These are phyloP conservation scores for Melaleuca alternifolia DNA, from an alignment of 345 rosid species.

Conservation along the genomic window DNA sequence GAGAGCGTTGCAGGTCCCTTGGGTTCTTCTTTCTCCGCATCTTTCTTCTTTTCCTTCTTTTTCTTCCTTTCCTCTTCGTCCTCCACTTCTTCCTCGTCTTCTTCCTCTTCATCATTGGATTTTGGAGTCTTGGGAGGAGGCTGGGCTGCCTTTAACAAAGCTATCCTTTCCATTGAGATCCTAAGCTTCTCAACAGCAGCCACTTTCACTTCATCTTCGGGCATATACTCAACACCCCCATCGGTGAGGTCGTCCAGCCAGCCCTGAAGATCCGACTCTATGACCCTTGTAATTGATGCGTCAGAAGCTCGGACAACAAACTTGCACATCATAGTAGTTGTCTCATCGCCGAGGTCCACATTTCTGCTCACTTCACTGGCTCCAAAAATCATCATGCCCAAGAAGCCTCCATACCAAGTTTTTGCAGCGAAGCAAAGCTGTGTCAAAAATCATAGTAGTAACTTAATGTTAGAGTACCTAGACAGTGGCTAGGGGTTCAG, in stretches of 20 bases:
- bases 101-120: conserved; percentile 33
- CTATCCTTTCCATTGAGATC: conserved; percentile 89
- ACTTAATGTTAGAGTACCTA: neutral
- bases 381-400: conserved; percentile 95
- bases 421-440: conserved; percentile 97
- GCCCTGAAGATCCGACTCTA: conserved; percentile 86
- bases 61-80: conserved; percentile 14
- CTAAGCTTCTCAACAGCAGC: conserved; percentile 84
- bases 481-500: neutral
- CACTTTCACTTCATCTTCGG: conserved; percentile 91
- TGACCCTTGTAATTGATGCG: conserved; percentile 83
- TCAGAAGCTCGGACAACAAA: conserved; percentile 96
- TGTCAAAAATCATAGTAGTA: neutral
- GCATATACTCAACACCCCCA: conserved; percentile 92
- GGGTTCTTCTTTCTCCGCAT: conserved; percentile 28
- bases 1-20: conserved; percentile 67
- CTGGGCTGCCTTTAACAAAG: conserved; percentile 82
- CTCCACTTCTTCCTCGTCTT: conserved; percentile 26
- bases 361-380: conserved; percentile 99
- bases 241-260: conserved; percentile 96
- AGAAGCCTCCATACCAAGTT: conserved; percentile 93
- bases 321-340: conserved; percentile 96
- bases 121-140: conserved; percentile 54
- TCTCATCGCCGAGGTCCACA: conserved; percentile 93
- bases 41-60: conserved; percentile 22